phyloP scores from a whole-genome alignment of 306 rosid genomes.

The Quercus glauca region DNA sequence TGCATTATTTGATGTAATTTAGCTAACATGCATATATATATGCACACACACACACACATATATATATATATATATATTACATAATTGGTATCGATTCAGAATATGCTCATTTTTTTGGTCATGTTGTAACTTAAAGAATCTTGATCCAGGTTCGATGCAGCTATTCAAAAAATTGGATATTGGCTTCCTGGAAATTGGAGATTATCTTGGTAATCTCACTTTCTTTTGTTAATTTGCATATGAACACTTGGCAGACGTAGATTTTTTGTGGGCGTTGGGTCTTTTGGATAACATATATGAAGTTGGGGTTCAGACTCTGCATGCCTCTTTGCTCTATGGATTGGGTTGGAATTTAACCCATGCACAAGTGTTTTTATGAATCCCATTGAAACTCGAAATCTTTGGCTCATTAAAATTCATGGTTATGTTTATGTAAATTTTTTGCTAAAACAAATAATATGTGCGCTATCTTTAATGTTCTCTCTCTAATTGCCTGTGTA shows the following conservation, averaged over 20 bases:
- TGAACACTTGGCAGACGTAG: neutral
- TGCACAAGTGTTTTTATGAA: neutral
- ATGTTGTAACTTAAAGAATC: conserved; percentile 19
- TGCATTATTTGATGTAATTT: neutral
- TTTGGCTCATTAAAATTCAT: neutral
- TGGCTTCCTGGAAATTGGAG: conserved; percentile 43
- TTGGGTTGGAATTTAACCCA: neutral
- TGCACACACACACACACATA: no score
- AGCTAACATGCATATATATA: neutral
- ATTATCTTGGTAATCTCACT: conserved; percentile 53
- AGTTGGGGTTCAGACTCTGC: neutral
- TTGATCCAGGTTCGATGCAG: conserved; percentile 50
- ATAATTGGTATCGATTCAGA: neutral
- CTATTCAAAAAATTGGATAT: conserved; percentile 48
- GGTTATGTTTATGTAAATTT: neutral
- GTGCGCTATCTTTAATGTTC: neutral
- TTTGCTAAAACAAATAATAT: neutral
- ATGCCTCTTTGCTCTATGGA: neutral
- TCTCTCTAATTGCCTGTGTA: neutral
- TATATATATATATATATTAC: neutral
- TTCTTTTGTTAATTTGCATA: neutral
- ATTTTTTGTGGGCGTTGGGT: neutral
- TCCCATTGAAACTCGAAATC: neutral
- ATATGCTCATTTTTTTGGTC: neutral
- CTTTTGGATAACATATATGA: neutral